Conservation (phyloP, 306 rosid genomes). For the Trichosanthes cucumerina region DNA sequence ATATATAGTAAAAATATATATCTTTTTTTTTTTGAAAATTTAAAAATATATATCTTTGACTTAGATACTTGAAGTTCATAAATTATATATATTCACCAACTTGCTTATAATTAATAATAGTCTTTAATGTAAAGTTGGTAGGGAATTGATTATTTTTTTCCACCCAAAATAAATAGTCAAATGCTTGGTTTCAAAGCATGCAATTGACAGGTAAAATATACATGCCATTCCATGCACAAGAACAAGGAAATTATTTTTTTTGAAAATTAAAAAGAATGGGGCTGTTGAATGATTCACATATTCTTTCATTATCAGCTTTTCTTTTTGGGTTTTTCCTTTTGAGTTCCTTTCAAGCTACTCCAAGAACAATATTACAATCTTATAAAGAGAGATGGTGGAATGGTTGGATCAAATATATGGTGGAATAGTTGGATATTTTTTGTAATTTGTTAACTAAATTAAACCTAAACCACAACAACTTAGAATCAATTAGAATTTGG, state of each 20-base stretch:
- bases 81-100: background rate
- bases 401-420: conserved; percentile 4
- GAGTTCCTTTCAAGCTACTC: background rate
- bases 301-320: background rate
- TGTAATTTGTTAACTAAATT: background rate
- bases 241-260: background rate
- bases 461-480: conserved; percentile 1
- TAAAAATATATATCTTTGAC: too few relatives aligned
- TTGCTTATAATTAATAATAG: background rate
- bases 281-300: background rate
- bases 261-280: background rate
- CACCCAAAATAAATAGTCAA: background rate
- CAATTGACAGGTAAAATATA: background rate
- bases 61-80: background rate
- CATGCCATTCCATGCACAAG: conserved; percentile 3
- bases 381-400: background rate
- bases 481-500: background rate
- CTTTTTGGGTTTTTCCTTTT: background rate
- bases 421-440: background rate
- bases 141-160: background rate
- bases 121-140: background rate
- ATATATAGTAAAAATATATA: too few relatives aligned
- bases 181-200: conserved; percentile 1
- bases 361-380: background rate
- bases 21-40: too few relatives aligned